Evolutionary conservation across 2,329 filamentous ascomycete species (phyloP).

Genomic region (Stachybotrys elegans): DNA sequence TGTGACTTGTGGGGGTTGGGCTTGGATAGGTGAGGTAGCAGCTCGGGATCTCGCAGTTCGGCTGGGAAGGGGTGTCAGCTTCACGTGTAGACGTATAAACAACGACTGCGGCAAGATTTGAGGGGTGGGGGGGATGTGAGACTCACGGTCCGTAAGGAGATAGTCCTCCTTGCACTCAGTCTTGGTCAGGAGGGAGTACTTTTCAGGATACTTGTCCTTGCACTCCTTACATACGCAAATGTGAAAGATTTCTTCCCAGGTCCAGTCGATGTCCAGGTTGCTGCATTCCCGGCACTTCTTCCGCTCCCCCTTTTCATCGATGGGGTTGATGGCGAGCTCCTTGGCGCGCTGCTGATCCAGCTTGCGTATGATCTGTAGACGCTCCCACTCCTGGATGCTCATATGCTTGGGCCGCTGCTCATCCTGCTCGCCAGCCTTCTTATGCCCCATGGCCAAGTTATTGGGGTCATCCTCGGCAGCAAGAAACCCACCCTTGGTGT

Average conservation of each 20-base stretch:
- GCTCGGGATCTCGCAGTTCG: conserved; percentile 81
- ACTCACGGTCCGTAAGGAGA: conserved; percentile 81
- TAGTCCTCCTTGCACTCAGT: conserved; percentile 96
- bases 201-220: conserved; percentile 86
- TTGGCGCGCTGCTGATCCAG: conserved; percentile 71
- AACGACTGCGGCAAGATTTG: too few relatives aligned
- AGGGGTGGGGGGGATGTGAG: too few relatives aligned
- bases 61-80: conserved; percentile 39
- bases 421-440: conserved; percentile 30
- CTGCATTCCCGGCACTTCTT: conserved; percentile 81
- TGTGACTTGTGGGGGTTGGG: conserved; percentile 95
- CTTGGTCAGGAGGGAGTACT: conserved; percentile 93
- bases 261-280: conserved; percentile 85
- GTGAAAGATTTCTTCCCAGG: conserved; percentile 83
- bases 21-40: conserved; percentile 80
- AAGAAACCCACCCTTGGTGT: conserved; percentile 94
- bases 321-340: conserved; percentile 78
- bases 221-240: conserved; percentile 73
- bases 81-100: too few relatives aligned
- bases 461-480: conserved; percentile 87
- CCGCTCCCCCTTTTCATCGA: conserved; percentile 57
- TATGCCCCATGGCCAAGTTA: conserved; percentile 64
- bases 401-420: conserved; percentile 76
- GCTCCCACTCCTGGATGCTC: conserved; percentile 88
- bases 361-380: conserved; percentile 67